Evolutionary conservation across 1,284 basidiomycete genomes (phyloP).

Genomic region (Dichomitus squalens): DNA sequence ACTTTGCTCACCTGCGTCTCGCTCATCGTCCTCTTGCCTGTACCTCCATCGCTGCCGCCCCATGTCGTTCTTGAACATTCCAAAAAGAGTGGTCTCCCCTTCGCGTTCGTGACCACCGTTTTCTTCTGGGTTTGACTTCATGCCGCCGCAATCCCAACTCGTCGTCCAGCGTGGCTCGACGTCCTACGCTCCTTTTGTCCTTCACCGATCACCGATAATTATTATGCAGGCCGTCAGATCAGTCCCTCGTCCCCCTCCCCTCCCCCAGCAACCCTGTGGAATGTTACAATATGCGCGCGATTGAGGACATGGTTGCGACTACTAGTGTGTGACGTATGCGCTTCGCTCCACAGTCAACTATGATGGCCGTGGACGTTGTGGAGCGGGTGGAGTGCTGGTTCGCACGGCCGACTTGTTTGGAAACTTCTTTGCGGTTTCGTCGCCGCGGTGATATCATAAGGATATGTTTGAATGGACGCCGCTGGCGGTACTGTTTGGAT

Average conservation of each 20-base stretch:
- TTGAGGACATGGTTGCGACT: background rate
- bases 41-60: background rate
- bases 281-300: background rate
- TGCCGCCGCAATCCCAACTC: slow-evolving; percentile 13
- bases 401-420: too few relatives aligned
- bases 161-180: slow-evolving; percentile 25
- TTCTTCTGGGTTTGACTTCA: background rate
- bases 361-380: too few relatives aligned
- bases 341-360: too few relatives aligned
- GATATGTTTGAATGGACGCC: too few relatives aligned
- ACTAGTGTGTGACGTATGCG: background rate
- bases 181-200: slow-evolving; percentile 13
- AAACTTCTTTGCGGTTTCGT: too few relatives aligned
- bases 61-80: background rate
- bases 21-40: background rate
- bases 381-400: too few relatives aligned
- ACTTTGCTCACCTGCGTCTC: background rate
- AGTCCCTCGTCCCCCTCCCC: slow-evolving; percentile 11
- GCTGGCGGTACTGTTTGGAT: too few relatives aligned
- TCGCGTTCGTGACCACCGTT: background rate
- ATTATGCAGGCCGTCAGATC: slow-evolving; percentile 6
- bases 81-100: background rate
- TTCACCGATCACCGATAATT: background rate
- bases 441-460: too few relatives aligned
- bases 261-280: background rate